These are phyloP conservation scores for Pleurotus citrinopileatus DNA, from an alignment of 768 basidiomycete genomes.

Conservation along the genomic window DNA sequence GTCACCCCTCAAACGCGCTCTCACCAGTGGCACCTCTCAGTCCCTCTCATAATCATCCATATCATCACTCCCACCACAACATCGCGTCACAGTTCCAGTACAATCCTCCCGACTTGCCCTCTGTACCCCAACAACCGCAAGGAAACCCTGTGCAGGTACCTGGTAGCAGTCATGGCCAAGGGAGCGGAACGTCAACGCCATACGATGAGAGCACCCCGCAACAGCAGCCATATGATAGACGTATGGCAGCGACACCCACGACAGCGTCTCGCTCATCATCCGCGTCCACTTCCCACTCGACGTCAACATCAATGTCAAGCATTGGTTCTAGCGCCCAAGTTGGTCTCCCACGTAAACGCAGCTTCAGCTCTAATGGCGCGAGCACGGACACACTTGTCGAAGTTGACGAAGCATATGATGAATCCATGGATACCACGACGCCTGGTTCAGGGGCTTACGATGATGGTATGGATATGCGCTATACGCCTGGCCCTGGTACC, in stretches of 20 bases:
- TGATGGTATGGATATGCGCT: conserved; percentile 7
- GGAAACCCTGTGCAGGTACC: conserved; percentile 5
- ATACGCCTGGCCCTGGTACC: conserved; percentile 22
- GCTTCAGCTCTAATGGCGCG: conserved; percentile 47
- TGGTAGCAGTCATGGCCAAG: conserved; percentile 4
- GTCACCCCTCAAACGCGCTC: conserved; percentile 31
- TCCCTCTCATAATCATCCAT: conserved; percentile 40
- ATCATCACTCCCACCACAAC: conserved; percentile 37
- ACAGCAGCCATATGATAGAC: conserved; percentile 20
- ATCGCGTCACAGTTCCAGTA: conserved; percentile 52
- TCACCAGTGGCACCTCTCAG: conserved; percentile 62
- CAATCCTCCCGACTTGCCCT: conserved; percentile 31
- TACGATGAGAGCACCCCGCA: conserved; percentile 26
- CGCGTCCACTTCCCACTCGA: conserved; percentile 30
- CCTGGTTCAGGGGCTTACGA: conserved; percentile 14
- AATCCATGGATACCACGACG: conserved; percentile 37
- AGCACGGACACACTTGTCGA: conserved; percentile 21
- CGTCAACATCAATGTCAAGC: conserved; percentile 49
- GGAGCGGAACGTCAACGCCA: conserved; percentile 20
- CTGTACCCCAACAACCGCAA: conserved; percentile 23
- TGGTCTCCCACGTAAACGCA: conserved; percentile 60
- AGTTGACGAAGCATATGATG: conserved; percentile 34
- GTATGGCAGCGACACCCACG: conserved; percentile 25
- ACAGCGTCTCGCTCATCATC: conserved; percentile 17
- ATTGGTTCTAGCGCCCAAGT: conserved; percentile 46